Conservation (phyloP, 352 stramenopile genomes). For the Phytophthora crassamura region DNA sequence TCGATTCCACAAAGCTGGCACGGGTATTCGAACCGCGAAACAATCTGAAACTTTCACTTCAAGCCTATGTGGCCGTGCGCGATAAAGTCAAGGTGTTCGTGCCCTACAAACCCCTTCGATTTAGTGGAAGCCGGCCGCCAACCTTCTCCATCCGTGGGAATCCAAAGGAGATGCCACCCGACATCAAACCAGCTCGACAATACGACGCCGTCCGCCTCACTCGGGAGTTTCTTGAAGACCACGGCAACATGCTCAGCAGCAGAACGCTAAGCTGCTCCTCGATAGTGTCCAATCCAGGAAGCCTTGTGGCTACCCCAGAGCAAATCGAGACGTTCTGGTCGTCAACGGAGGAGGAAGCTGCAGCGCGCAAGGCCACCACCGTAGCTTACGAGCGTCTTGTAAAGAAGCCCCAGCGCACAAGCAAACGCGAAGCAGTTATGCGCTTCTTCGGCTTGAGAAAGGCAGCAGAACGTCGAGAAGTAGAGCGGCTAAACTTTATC, state of each 20-base stretch:
- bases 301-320: conserved; percentile 23
- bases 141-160: conserved; percentile 33
- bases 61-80: conserved; percentile 38
- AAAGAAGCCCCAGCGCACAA: conserved; percentile 27
- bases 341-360: conserved; percentile 25
- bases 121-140: conserved; percentile 25
- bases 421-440: conserved; percentile 30
- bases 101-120: conserved; percentile 42
- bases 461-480: conserved; percentile 16
- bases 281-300: conserved; percentile 23
- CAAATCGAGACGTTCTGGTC: conserved; percentile 36
- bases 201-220: conserved; percentile 21
- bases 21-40: conserved; percentile 44
- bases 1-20: conserved; percentile 39
- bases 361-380: conserved; percentile 25
- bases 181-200: conserved; percentile 25
- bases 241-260: conserved; percentile 14
- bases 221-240: conserved; percentile 20
- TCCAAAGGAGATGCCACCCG: conserved; percentile 4
- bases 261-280: conserved; percentile 35
- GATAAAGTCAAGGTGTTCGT: conserved; percentile 35
- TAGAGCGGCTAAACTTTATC: conserved; percentile 7
- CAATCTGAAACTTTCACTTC: conserved; percentile 41
- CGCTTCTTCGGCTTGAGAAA: conserved; percentile 31
- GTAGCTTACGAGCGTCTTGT: conserved; percentile 36